A percentile compares a stretch with the other conserved stretches of the same genome.
These are phyloP conservation scores for Leccinellum luteum DNA, from an alignment of 768 basidiomycete species.

Conservation along the genomic window DNA sequence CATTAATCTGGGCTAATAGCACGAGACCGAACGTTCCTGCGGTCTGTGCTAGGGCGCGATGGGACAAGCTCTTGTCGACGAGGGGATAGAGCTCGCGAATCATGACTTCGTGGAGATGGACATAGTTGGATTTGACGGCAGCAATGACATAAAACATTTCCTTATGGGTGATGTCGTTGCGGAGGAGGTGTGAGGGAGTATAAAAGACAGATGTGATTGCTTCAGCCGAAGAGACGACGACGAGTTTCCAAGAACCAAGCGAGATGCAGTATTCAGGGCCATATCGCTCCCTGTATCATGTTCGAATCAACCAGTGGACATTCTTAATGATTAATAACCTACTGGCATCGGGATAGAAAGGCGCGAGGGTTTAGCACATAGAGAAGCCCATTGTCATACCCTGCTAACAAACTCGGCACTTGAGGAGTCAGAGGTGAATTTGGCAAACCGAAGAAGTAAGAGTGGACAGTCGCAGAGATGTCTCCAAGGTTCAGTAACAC, in stretches of 20 bases:
- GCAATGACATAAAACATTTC: conserved; percentile 15
- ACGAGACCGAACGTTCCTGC: conserved; percentile 7
- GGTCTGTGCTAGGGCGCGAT: conserved; percentile 8
- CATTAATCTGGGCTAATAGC: conserved; percentile 12
- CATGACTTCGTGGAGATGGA: conserved; percentile 16
- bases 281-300: conserved; percentile 5
- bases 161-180: conserved; percentile 7
- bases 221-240: conserved; percentile 14
- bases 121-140: conserved; percentile 6
- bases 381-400: conserved; percentile 16
- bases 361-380: conserved; percentile 13
- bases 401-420: conserved; percentile 12
- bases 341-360: conserved; percentile 16
- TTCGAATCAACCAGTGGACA: background rate
- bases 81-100: conserved; percentile 12
- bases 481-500: background rate
- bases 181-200: conserved; percentile 3
- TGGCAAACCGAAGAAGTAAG: background rate
- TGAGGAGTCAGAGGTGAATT: background rate
- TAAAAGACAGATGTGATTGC: conserved; percentile 13
- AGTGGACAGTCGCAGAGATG: background rate
- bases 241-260: conserved; percentile 16
- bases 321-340: background rate
- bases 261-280: conserved; percentile 17
- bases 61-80: conserved; percentile 18